Evolutionary conservation across 2,329 filamentous ascomycete species (phyloP), one percentile per base, ranked within the genome.

Genomic region (Aureobasidium sp.): DNA sequence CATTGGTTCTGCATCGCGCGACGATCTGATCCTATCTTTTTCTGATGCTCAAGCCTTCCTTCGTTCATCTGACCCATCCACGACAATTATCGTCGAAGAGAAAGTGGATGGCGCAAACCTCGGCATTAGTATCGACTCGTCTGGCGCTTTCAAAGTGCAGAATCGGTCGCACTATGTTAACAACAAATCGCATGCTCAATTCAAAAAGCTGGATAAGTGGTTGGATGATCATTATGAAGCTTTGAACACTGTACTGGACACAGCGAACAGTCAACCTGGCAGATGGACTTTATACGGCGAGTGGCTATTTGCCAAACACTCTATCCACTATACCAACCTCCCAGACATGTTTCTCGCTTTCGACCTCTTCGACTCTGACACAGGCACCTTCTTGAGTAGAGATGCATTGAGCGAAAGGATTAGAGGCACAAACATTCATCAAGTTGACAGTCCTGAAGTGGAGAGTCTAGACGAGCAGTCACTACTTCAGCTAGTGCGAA

Each of bases 81-180:
- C 44, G 8, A 44, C 47, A 12, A 27, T 57, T 3, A 49, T 27
- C 5, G 37, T 63, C 5, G 63, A 64, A 50, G 63, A 64, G 12
- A 64, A 64, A 39, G 49, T 64, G 2, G 63, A 64, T 24, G 63
- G 63, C n/a, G 63, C 63, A 14, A 64, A 64, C 37, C 42, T 64
- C 6, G 63, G 63, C 40, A 49, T 64, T 50, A 49, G 50, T 48
- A 15, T 61, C 5, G 48, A 60, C 39, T 19, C 50, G 2, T 45
- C 40, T 6, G 60, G 52, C 15, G 37, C 15, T 0, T 50, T 64
- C n/a, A 35, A 29, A 29, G 56, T 62, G 11, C 63, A 64, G 15
- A 64, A 62, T 31, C 39, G 63, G 5, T 60, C 47, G 9, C 63
- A 62, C 31, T 61, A 60, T 22, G 37, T 64, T 14, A 52, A 42